Base-by-base conservation (phyloP, 2,329 filamentous ascomycete species). In the Venturia aucupariae region DNA sequence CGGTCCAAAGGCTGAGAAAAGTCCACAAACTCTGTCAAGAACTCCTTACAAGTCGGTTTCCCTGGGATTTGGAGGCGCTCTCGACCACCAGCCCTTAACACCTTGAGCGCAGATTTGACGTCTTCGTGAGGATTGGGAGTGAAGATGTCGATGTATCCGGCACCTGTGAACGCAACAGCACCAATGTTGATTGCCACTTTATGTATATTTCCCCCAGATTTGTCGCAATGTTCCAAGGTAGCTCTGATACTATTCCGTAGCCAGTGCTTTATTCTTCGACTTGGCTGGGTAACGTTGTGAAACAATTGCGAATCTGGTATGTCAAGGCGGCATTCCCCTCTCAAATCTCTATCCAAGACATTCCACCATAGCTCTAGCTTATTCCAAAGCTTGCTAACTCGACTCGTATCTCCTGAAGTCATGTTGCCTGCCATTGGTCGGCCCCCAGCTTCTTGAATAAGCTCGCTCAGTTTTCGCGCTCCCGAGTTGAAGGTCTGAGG, bases 1-100 rank as follows among this genome's bases (percentile, higher is more conserved):
- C 57, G 46, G 11, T 64, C 46, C 62, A 70, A 70, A 4, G 67
- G 62, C 5, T 63, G 39, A 59, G 67, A 63, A 35, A 70, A 63
- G 48, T 69, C 68, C 17, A 70, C 64, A 38, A 66, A 68, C 2
- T 67, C 61, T 2, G 55, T 66, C 35, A 70, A 63, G 39, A 70
- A 48, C 44, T 48, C 44, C 44, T 48, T 11, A 48, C 44, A 48
- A n/a, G 44, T 68, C 13, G 7, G 32, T 7, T 44, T 35, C 11
- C 54, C 55, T 32, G 24, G 4, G 27, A 61, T 5, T 41, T 63
- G 5, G 68, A 51, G 30, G 62, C 65, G 24, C 24, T 46, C 19
- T 27, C 19, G 24, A 30, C 44, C 48, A 24, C 64, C 39, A 61
- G 30, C 5, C 61, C 32, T 35, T 8, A 41, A 19, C n/a, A 64